These are phyloP conservation scores for Suzukiozyma palmioleophila DNA, from an alignment of 1,139 yeast species.

Conservation along the genomic window DNA sequence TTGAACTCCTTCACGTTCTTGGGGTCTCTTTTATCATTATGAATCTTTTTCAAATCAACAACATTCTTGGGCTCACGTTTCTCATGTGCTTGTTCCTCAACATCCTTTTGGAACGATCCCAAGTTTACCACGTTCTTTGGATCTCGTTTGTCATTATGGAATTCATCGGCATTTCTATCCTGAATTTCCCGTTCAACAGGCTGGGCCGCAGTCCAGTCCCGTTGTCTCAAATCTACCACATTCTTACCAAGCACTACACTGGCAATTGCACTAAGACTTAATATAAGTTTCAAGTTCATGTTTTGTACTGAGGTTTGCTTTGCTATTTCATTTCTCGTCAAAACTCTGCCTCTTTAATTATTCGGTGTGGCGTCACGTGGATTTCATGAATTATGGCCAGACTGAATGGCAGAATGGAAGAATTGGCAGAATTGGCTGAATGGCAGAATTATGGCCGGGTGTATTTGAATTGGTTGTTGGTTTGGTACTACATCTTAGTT, in stretches of 20 bases:
- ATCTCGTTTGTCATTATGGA: conserved; percentile 10
- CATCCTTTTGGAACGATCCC: conserved; percentile 10
- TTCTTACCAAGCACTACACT: conserved; percentile 12
- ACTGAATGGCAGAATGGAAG: no score
- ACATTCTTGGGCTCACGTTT: neutral
- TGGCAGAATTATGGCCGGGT: no score
- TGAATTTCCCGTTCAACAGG: conserved; percentile 14
- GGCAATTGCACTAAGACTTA: conserved; percentile 4
- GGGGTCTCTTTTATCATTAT: conserved; percentile 15
- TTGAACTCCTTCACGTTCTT: conserved; percentile 16
- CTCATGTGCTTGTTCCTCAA: conserved; percentile 2
- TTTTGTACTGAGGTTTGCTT: no score
- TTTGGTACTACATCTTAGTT: no score
- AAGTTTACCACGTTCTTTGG: conserved; percentile 20
- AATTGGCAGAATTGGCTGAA: no score
- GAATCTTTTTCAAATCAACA: no score
- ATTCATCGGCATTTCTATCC: conserved; percentile 8
- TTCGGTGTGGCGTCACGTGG: no score
- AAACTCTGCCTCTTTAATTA: no score
- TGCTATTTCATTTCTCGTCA: no score
- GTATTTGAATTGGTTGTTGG: no score
- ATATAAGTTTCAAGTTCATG: conserved; percentile 7
- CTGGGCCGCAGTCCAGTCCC: conserved; percentile 3
- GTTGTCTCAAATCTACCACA: conserved; percentile 12
- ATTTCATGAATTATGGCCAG: no score